Base-by-base conservation (phyloP, 768 basidiomycete genomes). In the Mycena venus region DNA sequence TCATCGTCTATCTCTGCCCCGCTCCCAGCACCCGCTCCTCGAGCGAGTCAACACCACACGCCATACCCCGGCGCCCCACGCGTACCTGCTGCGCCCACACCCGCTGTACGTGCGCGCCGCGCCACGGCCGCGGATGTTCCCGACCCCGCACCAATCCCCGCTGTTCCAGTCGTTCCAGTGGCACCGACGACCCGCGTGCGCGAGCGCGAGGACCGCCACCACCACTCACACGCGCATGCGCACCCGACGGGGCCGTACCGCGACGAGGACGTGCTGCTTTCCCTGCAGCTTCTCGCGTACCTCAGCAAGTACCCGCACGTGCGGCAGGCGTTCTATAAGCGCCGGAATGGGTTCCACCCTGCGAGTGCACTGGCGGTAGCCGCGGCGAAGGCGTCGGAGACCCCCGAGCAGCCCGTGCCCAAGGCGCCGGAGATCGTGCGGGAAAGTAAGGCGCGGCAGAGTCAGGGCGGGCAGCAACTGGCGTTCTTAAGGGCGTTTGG, bases 241-340 rank as follows among this genome's bases (percentile, higher is more conserved):
- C 25, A 81, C 49, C 72, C 63, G 12, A 71, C 84, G 0, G 94
- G 94, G 0, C 95, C 94, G 0, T 98, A 97, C 83, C 90, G 96
- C 31, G 97, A 99, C 80, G 98, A 99, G 79, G 97, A 98, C 75
- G 96, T 99, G 0, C 86, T 99, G 2, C 90, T 97, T 11, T 91
- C 94, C 23, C 85, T 99, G 15, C 98, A 99, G 82, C 91, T 99
- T 2, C 89, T 99, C 1, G 98, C 98, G 4, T 99, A 99, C 81
- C 88, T 99, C 21, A 96, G 94, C 85, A 99, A 99, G 83, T 99
- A 99, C 81, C 97, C 98, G 0, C 98, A 99, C 82, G 98, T 99
- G 4, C 88, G 98, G 12, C 93, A 97, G 79, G 96, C 97, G 8
- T 99, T 99, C 81, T 98, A 99, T 82, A 95, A 96, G 81, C 93